Base-by-base conservation (phyloP, 306 rosid genomes). In the Urtica urens region DNA sequence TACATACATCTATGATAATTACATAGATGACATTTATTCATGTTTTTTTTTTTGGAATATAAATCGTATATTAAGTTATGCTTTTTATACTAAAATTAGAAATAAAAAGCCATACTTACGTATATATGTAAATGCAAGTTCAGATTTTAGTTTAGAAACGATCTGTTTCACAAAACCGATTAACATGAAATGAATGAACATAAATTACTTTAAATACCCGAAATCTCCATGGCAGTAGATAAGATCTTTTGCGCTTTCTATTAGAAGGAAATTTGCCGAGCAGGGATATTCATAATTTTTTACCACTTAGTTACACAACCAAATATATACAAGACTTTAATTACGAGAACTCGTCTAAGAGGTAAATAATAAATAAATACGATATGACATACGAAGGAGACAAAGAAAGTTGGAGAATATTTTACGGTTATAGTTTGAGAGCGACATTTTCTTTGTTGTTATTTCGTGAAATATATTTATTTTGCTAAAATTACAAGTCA, bases 381-480 rank as follows among this genome's bases (percentile, higher is more conserved):
- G 12, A 49, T 14, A 24, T 14, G 18, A 12, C n/a, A 27, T 25
- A 12, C 2, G 6, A 25, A 2, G 7, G 13, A 31, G 37, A n/a
- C n/a, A n/a, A n/a, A n/a, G 5, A n/a, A 7, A 27, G 14, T n/a
- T 9, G 47, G 37, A 42, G 53, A 60, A 69, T 71, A 55, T 65
- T 70, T 70, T 64, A 70, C 45, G 67, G 71, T 59, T 59, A 29
- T 14, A 65, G 53, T 53, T 65, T 53, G 77, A 53, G 60, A 70
- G 63, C 55, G 68, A 63, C 66, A 38, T 58, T 66, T 72, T 69
- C 55, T 21, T 19, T 45, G 9, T 45, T 45, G 3, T 1, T 49
- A 14, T 30, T 1, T 28, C 1, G 15, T 6, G 6, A 23, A 2
- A 16, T 27, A 29, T 16, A 9, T 26, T 6, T 33, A 19, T 11